Percentiles rank a stretch among this genome's conserved stretches.
Conservation (phyloP, 208 protist species). For the Herpetomonas tarakana region DNA sequence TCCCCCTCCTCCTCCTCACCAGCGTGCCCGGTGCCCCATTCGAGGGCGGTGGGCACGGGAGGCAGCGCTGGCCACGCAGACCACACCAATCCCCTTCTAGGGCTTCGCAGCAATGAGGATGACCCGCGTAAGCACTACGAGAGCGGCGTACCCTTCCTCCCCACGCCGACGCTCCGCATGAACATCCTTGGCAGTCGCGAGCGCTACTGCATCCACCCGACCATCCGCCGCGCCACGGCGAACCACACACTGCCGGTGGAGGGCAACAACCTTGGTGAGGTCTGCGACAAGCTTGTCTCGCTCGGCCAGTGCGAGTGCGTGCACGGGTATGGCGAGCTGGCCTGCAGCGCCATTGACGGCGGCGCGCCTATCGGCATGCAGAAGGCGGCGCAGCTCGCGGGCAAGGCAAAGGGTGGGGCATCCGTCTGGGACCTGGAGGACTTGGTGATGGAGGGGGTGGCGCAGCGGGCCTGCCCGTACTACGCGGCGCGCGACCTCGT, state of each 20-base stretch:
- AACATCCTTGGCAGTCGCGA: conserved; percentile 93
- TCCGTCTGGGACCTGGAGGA: conserved; percentile 93
- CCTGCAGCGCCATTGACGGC: conserved; percentile 43
- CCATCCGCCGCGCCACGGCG: conserved; percentile 33
- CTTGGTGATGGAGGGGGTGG: conserved; percentile 68
- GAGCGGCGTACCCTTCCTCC: conserved; percentile 7
- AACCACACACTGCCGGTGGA: conserved; percentile 54
- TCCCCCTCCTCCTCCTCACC: too few relatives aligned
- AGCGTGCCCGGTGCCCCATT: too few relatives aligned
- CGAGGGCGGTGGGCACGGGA: not conserved
- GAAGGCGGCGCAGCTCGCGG: not conserved
- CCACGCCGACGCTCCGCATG: conserved; percentile 53
- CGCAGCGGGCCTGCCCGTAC: conserved; percentile 90
- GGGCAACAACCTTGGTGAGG: conserved; percentile 81
- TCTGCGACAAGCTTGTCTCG: conserved; percentile 80
- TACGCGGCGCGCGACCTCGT: conserved; percentile 87
- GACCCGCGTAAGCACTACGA: conserved; percentile 9
- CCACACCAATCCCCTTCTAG: too few relatives aligned
- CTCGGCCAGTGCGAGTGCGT: conserved; percentile 62
- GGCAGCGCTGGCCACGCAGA: too few relatives aligned
- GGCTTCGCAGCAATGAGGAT: not conserved
- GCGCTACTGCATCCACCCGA: conserved; percentile 93
- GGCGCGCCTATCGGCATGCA: not conserved
- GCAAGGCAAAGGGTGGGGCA: conserved; percentile 3
- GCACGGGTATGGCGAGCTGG: conserved; percentile 51